Base-by-base conservation (phyloP, 192 early-diverging fungal species). In the Coemansia javaensis region DNA sequence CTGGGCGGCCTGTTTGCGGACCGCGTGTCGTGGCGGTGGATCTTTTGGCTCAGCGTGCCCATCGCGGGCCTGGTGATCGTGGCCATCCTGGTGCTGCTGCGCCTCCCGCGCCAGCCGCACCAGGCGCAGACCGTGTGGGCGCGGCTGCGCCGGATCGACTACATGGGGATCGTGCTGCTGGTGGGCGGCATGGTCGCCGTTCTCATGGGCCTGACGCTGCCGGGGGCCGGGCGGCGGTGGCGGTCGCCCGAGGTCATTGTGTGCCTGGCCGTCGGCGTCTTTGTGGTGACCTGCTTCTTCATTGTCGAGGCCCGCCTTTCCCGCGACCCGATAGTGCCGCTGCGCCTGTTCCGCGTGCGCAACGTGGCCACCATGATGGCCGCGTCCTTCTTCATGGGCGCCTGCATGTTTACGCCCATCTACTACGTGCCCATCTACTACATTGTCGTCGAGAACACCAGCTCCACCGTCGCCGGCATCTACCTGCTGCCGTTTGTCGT, bases 171-270 rank as follows among this genome's bases (percentile, higher is more conserved):
- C 15, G 32, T 68, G 17, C 32, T 84, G n/a, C 53, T 89, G 28
- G 65, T 85, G 35, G 50, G 63, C 40, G 77, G 81, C 15, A 75
- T 85, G 21, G 42, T 81, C 10, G 59, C 64, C 12, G 47, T 93
- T 28, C 64, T 92, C 3, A 46, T 88, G 24, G 89, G 89, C 0
- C 66, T 88, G 44, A 81, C 85, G 34, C 77, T 84, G 55, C 90
- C 89, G 22, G 86, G 90, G 23, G 67, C 68, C 37, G 64, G 64
- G 9, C 84, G 84, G 60, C 17, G 25, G 0, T 95, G 90, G 92
- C 56, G 54, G 21, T 70, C 76, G 22, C 52, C 86, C 10, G 53
- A 79, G 23, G 81, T 85, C 13, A 81, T 92, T 35, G 32, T 28
- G 1, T 64, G 82, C 15, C 66, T 88, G 35, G 62, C 70, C 11